Conservation (phyloP, 352 stramenopile genomes). For the Pythium brachiatum region DNA sequence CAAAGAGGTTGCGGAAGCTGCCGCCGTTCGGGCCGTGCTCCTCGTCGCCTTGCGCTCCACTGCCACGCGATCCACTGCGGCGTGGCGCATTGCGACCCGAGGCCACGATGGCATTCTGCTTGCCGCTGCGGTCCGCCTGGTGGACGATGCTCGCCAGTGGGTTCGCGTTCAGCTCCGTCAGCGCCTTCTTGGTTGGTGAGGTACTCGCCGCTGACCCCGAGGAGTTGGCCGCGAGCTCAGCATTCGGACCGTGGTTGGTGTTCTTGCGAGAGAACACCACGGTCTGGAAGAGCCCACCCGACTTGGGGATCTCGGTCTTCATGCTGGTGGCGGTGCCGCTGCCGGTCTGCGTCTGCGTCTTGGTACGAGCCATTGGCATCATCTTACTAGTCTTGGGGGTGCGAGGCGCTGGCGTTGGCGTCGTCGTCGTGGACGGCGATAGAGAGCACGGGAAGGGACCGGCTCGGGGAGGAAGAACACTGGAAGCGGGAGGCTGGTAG, state of each 20-base stretch:
- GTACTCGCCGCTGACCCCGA: not conserved
- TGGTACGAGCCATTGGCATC: conserved; percentile 24
- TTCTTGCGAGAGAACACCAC: conserved; percentile 69
- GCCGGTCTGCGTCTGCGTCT: conserved; percentile 30
- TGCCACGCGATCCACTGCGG: conserved; percentile 12
- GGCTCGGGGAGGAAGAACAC: conserved; percentile 5
- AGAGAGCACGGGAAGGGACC: conserved; percentile 12
- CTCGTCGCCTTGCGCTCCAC: conserved; percentile 15
- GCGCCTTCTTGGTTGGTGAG: conserved; percentile 37
- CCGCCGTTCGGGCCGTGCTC: conserved; percentile 33
- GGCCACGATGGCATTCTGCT: conserved; percentile 40
- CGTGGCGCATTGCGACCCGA: conserved; percentile 14
- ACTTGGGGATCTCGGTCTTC: conserved; percentile 30
- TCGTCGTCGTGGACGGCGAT: conserved; percentile 8
- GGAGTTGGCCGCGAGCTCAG: conserved; percentile 27
- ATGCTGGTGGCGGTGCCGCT: conserved; percentile 11
- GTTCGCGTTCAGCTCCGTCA: conserved; percentile 39
- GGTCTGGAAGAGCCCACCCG: conserved; percentile 48
- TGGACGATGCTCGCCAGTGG: conserved; percentile 64
- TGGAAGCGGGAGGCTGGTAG: not conserved
- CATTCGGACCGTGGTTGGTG: conserved; percentile 41
- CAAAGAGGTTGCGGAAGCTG: conserved; percentile 62
- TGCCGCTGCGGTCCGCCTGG: conserved; percentile 61
- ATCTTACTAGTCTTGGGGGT: conserved; percentile 18
- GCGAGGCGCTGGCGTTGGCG: conserved; percentile 18